phyloP scores from a whole-genome alignment of 1,284 basidiomycete genomes.

The Microbotryum silenes-acaulis region DNA sequence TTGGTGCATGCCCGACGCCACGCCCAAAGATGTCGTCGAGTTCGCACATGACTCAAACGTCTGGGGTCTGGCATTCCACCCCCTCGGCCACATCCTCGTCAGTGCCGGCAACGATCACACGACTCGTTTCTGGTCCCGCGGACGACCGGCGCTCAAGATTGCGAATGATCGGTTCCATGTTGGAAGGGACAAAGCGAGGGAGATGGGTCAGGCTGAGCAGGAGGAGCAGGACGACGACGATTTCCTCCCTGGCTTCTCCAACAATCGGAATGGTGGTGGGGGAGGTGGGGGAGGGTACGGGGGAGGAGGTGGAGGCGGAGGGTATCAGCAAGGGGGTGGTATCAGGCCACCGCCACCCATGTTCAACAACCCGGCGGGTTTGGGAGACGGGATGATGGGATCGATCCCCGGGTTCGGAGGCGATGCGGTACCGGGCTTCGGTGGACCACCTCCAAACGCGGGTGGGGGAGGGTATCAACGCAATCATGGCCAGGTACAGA shows the following conservation, averaged over 20 bases:
- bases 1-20: conserved; percentile 63
- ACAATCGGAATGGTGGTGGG: conserved; percentile 1
- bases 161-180: conserved; percentile 34
- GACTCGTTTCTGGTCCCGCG: conserved; percentile 92
- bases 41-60: conserved; percentile 96
- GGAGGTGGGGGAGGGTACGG: not conserved
- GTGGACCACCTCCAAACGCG: too few species aligned
- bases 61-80: conserved; percentile 92
- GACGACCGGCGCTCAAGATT: conserved; percentile 54
- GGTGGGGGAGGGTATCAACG: too few species aligned
- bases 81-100: conserved; percentile 86
- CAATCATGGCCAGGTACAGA: too few species aligned
- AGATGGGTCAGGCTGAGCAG: conserved; percentile 21
- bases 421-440: too few species aligned
- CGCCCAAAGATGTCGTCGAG: conserved; percentile 70
- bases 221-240: conserved; percentile 22
- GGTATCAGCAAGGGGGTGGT: not conserved
- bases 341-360: too few species aligned
- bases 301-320: not conserved
- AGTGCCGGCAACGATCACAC: conserved; percentile 94
- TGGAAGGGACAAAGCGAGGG: conserved; percentile 31
- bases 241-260: conserved; percentile 3
- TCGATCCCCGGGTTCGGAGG: too few species aligned
- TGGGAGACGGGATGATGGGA: too few species aligned
- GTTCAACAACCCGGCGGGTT: too few species aligned